Evolutionary conservation across 2,329 filamentous ascomycete species (phyloP).

Genomic region (Beauveria caledonica): DNA sequence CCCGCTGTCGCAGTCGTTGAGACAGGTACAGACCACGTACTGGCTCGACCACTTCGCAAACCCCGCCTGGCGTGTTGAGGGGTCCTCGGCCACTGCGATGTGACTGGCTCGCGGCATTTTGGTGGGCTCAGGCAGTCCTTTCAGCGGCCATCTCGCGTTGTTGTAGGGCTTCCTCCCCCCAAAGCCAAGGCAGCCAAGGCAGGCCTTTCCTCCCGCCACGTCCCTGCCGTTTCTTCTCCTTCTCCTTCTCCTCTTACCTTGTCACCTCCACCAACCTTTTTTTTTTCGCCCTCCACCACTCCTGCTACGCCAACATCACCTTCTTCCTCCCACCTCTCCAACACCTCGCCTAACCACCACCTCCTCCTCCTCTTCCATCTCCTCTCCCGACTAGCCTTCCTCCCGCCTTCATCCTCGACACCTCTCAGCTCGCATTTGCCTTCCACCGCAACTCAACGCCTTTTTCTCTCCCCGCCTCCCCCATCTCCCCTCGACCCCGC

Average conservation of each 20-base stretch:
- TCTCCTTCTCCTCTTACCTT: slow-evolving; percentile 14
- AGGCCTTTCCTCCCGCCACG: not conserved
- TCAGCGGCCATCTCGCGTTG: not conserved
- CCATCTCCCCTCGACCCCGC: slow-evolving; percentile 19
- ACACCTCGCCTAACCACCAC: slow-evolving; percentile 18
- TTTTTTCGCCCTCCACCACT: slow-evolving; percentile 18
- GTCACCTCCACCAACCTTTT: slow-evolving; percentile 19
- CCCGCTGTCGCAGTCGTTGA: not conserved
- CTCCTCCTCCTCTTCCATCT: slow-evolving; percentile 12
- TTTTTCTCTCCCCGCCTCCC: slow-evolving; percentile 15
- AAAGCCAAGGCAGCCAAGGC: too few relatives aligned
- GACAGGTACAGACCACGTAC: not conserved
- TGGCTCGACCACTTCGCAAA: not conserved
- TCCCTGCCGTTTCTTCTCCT: slow-evolving; percentile 27
- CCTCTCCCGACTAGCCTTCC: slow-evolving; percentile 16
- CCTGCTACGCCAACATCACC: slow-evolving; percentile 16
- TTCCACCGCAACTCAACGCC: slow-evolving; percentile 14
- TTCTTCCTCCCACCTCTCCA: slow-evolving; percentile 18
- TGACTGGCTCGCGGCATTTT: not conserved
- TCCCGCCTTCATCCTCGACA: slow-evolving; percentile 13
- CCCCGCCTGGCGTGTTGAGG: slow-evolving; percentile 1
- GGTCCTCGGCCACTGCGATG: not conserved
- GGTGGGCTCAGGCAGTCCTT: not conserved
- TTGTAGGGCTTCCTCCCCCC: not conserved
- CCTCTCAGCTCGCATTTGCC: slow-evolving; percentile 10